Percentiles rank a stretch among this genome's conserved stretches.
phyloP scores from a whole-genome alignment of 148 eudicot species.

The Pouteria glomerata region DNA sequence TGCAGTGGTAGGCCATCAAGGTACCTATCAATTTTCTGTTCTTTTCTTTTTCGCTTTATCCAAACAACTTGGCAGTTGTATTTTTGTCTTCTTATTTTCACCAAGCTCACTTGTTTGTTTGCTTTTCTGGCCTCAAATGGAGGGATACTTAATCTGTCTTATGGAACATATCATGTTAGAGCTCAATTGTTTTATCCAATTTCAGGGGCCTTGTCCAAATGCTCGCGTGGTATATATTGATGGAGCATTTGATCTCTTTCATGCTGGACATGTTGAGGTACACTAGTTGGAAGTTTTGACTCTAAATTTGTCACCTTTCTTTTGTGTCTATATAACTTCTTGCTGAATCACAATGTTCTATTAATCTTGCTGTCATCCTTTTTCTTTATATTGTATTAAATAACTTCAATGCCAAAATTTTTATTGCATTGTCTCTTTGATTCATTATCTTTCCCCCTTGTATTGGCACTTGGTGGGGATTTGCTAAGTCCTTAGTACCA shows the following conservation, averaged over 20 bases:
- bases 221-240: constrained; percentile 92
- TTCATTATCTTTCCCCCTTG: no score
- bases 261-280: constrained; percentile 99
- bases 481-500: no score
- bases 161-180: not conserved
- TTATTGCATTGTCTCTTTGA: not conserved
- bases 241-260: constrained; percentile 97
- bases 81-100: not conserved
- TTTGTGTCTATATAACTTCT: not conserved
- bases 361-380: not conserved
- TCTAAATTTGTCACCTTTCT: not conserved
- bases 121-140: not conserved
- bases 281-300: not conserved
- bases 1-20: not conserved
- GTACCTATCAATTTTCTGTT: not conserved
- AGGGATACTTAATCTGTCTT: not conserved
- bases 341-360: not conserved
- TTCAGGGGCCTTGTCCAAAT: constrained; percentile 88
- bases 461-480: no score
- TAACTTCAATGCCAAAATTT: not conserved
- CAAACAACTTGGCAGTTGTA: not conserved
- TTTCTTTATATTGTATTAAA: not conserved
- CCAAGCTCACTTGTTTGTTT: not conserved
- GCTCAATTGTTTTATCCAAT: constrained; percentile 11
- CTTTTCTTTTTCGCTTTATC: not conserved